Base-by-base conservation (phyloP, 2,329 filamentous ascomycete species). In the Hortaea werneckii region DNA sequence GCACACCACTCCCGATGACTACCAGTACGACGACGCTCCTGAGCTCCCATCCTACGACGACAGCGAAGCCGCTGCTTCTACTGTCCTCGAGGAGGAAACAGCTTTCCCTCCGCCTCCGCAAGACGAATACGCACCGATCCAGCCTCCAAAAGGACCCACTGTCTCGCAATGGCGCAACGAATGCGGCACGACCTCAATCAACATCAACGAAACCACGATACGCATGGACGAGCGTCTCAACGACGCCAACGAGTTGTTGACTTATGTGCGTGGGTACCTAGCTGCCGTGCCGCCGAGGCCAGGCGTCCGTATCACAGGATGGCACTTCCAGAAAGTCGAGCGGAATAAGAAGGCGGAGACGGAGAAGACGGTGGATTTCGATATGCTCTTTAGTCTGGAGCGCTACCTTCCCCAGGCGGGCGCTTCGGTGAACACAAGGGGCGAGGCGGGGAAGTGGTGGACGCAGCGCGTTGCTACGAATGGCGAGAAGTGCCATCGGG, bases 401-500 rank as follows among this genome's bases (percentile, higher is more conserved):
- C 32, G 37, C 1, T 56, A 54, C 34, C 45, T 61, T 1, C 48
- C 52, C 5, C 44, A 40, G 12, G 13, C 34, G 12, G 44, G 2
- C 44, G 32, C 32, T 9, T 48, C 0, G 53, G 12, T 5, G 10
- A 29, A 30, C 5, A 26, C 12, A 9, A 28, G 29, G 28, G n/a
- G 27, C 26, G 41, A 52, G 0, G 55, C 54, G 28, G n/a, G 9
- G n/a, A 9, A 9, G 9, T 9, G 32, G 9, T 65, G 64, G 61
- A 45, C 45, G 1, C 52, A 67, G 8, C 41, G 43, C 7, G 74
- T 76, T 0, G 76, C 77, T 0, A 69, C 76, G 41, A 77, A 82
- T 56, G 66, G 71, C 43, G 77, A 82, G 54, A 77, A 78, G 51
- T 75, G 76, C 7, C 73, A 76, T 45, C 80, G 84, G n/a, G 84